These are phyloP conservation scores for Candida silvicultrix DNA, from an alignment of 805 yeast genomes.

Conservation along the genomic window DNA sequence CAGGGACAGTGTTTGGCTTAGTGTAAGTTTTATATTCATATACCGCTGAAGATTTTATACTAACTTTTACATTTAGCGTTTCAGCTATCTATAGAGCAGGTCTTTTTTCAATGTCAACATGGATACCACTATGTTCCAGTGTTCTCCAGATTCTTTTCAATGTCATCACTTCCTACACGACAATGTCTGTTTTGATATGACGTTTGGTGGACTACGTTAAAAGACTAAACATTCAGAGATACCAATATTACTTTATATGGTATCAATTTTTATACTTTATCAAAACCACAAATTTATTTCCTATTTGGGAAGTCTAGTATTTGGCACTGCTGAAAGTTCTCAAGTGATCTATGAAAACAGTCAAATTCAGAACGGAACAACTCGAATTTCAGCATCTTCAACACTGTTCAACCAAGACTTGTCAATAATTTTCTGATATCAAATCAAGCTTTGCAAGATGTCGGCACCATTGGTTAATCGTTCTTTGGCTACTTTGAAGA, in stretches of 20 bases:
- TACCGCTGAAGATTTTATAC: background rate
- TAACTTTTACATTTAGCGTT: background rate
- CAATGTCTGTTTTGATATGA: constrained; percentile 35
- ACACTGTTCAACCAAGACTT: background rate
- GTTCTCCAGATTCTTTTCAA: constrained; percentile 61
- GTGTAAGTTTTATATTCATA: constrained; percentile 25
- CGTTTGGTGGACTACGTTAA: no score
- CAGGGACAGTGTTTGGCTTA: constrained; percentile 76
- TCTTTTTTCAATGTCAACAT: constrained; percentile 81
- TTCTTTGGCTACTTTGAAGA: constrained; percentile 69
- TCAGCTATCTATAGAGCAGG: constrained; percentile 75
- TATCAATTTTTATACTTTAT: no score
- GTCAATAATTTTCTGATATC: no score
- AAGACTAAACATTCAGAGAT: no score
- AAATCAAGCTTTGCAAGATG: constrained; percentile 18
- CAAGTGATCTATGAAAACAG: background rate
- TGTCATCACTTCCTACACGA: constrained; percentile 60
- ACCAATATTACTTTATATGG: no score
- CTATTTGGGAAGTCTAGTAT: constrained; percentile 1
- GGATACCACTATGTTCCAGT: constrained; percentile 90
- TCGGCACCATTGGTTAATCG: constrained; percentile 64
- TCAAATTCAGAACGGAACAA: background rate
- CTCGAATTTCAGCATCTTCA: background rate
- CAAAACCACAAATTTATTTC: no score
- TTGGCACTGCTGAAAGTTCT: background rate